Evolutionary conservation across 805 yeast genomes (phyloP).

Genomic region (Wickerhamomyces silvicola): DNA sequence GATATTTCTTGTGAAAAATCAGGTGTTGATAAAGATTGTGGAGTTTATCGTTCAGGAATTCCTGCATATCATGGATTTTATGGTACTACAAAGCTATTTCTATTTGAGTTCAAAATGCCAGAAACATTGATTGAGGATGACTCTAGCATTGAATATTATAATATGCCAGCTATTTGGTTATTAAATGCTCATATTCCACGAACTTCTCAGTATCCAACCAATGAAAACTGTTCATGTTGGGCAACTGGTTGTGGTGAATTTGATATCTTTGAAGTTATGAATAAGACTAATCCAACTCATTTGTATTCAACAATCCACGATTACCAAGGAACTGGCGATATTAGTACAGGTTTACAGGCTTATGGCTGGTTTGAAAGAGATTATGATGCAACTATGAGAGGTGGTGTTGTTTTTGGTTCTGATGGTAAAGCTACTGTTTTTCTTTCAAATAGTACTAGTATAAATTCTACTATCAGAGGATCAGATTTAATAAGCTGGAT

Average conservation of each 20-base stretch:
- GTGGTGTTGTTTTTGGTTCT: slow-evolving; percentile 66
- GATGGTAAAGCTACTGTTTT: slow-evolving; percentile 58
- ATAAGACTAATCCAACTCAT: slow-evolving; percentile 46
- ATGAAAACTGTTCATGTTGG: slow-evolving; percentile 69
- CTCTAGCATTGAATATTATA: slow-evolving; percentile 29
- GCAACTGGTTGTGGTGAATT: slow-evolving; percentile 74
- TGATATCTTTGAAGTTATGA: slow-evolving; percentile 71
- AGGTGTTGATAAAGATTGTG: slow-evolving; percentile 54
- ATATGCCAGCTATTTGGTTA: slow-evolving; percentile 76
- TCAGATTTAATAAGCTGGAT: slow-evolving; percentile 42
- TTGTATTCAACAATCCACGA: slow-evolving; percentile 68
- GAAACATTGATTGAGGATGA: slow-evolving; percentile 35
- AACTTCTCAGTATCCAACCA: slow-evolving; percentile 62
- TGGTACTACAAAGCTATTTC: slow-evolving; percentile 63
- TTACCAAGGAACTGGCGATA: slow-evolving; percentile 63
- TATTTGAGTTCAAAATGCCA: slow-evolving; percentile 68
- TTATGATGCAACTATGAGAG: slow-evolving; percentile 44
- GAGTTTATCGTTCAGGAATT: slow-evolving; percentile 67
- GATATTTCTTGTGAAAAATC: slow-evolving; percentile 52
- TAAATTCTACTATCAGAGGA: slow-evolving; percentile 39
- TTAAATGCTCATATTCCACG: slow-evolving; percentile 68
- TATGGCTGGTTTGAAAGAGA: slow-evolving; percentile 54
- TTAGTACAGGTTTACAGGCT: slow-evolving; percentile 53
- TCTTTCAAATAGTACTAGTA: slow-evolving; percentile 44
- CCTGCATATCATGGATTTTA: slow-evolving; percentile 70